Conservation (phyloP, 768 basidiomycete species). For the Leccinum uliginosum region DNA sequence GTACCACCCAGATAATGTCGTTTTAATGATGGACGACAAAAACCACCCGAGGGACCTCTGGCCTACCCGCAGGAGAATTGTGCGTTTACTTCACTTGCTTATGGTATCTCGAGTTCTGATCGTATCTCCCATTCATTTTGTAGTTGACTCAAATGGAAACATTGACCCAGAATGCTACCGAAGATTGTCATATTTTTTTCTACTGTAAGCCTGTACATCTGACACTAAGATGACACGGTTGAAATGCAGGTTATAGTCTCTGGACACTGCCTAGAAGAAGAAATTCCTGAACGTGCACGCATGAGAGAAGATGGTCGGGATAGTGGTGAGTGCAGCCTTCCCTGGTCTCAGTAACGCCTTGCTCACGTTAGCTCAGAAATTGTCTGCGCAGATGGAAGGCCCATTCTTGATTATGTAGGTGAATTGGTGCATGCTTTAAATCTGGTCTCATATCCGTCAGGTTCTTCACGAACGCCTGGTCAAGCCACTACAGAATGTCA, state of each 20-base stretch:
- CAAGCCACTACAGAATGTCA: conserved; percentile 13
- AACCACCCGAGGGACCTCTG: neutral
- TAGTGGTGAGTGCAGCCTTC: conserved; percentile 34
- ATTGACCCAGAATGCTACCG: conserved; percentile 38
- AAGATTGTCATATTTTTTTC: conserved; percentile 49
- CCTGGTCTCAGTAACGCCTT: neutral
- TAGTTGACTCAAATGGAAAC: conserved; percentile 37
- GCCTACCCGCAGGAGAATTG: neutral
- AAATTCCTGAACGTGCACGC: conserved; percentile 22
- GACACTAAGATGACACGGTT: neutral
- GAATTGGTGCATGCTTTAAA: too few relatives aligned
- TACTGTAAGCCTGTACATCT: conserved; percentile 39
- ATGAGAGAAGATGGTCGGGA: conserved; percentile 45
- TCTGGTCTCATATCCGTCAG: conserved; percentile 7
- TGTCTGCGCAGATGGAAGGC: conserved; percentile 13
- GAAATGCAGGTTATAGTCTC: neutral
- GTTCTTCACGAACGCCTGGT: conserved; percentile 19
- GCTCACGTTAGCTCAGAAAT: conserved; percentile 15
- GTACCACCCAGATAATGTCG: neutral
- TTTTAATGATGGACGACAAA: neutral
- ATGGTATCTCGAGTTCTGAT: neutral
- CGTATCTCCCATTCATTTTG: neutral
- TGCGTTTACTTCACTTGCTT: neutral
- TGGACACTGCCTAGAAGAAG: conserved; percentile 21
- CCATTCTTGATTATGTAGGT: conserved; percentile 23